Percentiles rank a stretch among this genome's conserved stretches.
phyloP scores from a whole-genome alignment of 257 asterid species.

The Mitragyna speciosa region DNA sequence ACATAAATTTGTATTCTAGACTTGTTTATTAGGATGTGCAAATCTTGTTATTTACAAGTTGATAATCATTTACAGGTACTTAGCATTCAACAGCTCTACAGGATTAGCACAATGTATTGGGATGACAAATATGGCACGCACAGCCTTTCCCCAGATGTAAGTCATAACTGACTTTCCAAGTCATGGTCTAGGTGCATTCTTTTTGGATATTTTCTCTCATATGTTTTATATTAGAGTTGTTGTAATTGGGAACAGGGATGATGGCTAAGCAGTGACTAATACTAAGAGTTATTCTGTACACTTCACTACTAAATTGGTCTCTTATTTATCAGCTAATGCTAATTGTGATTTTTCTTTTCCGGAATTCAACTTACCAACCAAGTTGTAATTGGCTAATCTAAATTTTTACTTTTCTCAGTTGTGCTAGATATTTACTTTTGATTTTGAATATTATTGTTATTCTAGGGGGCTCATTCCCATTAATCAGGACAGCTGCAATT shows the following conservation, averaged over 20 bases:
- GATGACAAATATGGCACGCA: slow-evolving; percentile 99
- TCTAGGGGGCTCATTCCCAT: not conserved
- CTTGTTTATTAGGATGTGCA: not conserved
- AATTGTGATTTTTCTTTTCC: not conserved
- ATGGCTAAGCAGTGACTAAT: not conserved
- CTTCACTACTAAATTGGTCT: not conserved
- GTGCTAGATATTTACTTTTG: not conserved
- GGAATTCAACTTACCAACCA: not conserved
- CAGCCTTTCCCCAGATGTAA: slow-evolving; percentile 90
- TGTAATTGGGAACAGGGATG: not conserved
- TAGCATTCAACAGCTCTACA: slow-evolving; percentile 92
- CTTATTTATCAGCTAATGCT: not conserved
- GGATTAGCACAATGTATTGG: slow-evolving; percentile 99
- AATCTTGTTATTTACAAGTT: slow-evolving; percentile 16
- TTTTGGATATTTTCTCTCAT: not conserved
- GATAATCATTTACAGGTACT: slow-evolving; percentile 57
- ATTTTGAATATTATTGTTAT: not conserved
- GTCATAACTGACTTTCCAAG: slow-evolving; percentile 18
- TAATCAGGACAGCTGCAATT: too few species aligned
- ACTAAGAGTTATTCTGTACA: not conserved
- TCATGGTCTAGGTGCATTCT: not conserved
- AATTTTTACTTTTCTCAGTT: not conserved
- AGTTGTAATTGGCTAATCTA: not conserved
- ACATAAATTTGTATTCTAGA: not conserved
- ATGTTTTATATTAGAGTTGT: not conserved